phyloP scores from a whole-genome alignment of 2,329 filamentous ascomycete species.

The Scytalidium sp. region DNA sequence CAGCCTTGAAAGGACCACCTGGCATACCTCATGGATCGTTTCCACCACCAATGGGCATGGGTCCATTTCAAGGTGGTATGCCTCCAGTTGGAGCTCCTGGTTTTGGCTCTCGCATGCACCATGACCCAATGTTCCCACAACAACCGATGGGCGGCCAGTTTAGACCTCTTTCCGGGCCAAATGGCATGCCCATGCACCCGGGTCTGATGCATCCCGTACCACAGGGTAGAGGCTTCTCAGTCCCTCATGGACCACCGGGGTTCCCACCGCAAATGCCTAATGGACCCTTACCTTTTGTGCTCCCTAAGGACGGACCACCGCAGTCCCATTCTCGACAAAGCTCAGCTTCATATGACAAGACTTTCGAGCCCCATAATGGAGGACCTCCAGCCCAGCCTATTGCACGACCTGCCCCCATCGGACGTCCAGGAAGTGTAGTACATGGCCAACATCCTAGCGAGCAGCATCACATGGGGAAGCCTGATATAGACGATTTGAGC shows the following conservation, averaged over 20 bases:
- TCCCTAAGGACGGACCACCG: slow-evolving; percentile 36
- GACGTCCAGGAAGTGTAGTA: slow-evolving; percentile 73
- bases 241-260: slow-evolving; percentile 48
- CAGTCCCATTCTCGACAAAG: slow-evolving; percentile 71
- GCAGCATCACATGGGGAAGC: slow-evolving; percentile 37
- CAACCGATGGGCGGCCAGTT: slow-evolving; percentile 49
- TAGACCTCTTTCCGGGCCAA: slow-evolving; percentile 47
- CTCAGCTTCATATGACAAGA: slow-evolving; percentile 65
- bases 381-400: slow-evolving; percentile 66
- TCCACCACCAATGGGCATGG: slow-evolving; percentile 48
- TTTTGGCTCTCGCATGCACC: slow-evolving; percentile 36
- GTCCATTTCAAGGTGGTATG: slow-evolving; percentile 45
- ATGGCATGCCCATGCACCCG: slow-evolving; percentile 51
- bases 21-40: slow-evolving; percentile 32
- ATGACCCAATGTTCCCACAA: slow-evolving; percentile 53
- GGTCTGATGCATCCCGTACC: slow-evolving; percentile 59
- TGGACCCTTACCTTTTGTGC: slow-evolving; percentile 33
- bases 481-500: slow-evolving; percentile 68
- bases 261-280: slow-evolving; percentile 46
- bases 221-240: slow-evolving; percentile 39
- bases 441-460: slow-evolving; percentile 45
- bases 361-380: slow-evolving; percentile 31
- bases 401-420: slow-evolving; percentile 80
- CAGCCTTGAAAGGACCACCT: slow-evolving; percentile 54
- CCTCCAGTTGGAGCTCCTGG: slow-evolving; percentile 36